Conservation (phyloP, 2,329 filamentous ascomycete genomes). For the Triangularia setosa region DNA sequence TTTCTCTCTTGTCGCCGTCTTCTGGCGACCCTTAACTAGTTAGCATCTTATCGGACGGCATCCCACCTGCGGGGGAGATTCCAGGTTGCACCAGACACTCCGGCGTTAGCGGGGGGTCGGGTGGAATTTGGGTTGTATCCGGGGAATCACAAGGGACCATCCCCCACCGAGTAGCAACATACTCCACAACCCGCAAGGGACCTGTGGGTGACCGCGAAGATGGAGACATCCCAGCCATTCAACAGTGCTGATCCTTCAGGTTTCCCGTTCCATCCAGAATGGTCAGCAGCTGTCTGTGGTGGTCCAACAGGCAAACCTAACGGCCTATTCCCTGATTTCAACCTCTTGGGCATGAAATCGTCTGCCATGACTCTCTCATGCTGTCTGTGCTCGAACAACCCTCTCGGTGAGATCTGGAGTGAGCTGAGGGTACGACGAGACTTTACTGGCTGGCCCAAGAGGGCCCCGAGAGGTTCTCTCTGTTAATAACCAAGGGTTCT, state of each 20-base stretch:
- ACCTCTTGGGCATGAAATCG: neutral
- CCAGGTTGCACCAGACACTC: neutral
- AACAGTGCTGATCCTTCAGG: neutral
- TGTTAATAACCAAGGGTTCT: neutral
- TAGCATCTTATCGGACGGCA: neutral
- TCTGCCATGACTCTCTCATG: neutral
- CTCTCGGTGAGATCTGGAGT: neutral
- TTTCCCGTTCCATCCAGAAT: neutral
- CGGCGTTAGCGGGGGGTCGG: neutral
- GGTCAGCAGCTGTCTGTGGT: neutral
- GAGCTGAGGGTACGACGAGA: neutral
- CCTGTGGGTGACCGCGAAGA: neutral
- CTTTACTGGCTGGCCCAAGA: neutral
- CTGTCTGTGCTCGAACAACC: neutral
- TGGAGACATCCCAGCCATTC: neutral
- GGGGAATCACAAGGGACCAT: neutral
- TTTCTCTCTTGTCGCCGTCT: neutral
- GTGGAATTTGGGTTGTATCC: neutral
- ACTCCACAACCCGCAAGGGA: neutral
- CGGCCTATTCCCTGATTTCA: neutral
- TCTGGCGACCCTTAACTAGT: neutral
- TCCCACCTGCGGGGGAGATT: neutral
- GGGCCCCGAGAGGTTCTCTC: neutral
- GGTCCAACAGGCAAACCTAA: neutral
- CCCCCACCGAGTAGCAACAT: neutral